Evolutionary conservation across 768 basidiomycete genomes (phyloP).

Genomic region (Cantharellus cinnabarinus): DNA sequence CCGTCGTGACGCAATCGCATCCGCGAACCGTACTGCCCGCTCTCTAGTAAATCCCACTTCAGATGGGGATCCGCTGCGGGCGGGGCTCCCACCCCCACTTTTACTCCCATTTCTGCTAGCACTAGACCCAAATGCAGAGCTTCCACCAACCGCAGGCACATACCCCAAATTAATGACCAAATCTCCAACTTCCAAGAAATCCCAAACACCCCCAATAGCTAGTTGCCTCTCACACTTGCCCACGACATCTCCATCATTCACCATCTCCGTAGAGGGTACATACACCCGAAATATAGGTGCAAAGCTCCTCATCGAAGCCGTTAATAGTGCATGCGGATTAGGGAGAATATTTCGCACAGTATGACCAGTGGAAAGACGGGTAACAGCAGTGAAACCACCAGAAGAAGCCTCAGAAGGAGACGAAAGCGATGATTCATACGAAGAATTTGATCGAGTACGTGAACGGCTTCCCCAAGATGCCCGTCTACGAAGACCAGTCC

Average conservation of each 20-base stretch:
- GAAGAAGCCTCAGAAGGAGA: background rate
- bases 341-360: background rate
- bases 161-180: background rate
- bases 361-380: background rate
- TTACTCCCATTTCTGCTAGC: too few relatives aligned
- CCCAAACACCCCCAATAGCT: background rate
- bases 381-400: background rate
- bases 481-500: too few relatives aligned
- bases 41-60: too few relatives aligned
- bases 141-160: background rate
- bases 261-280: background rate
- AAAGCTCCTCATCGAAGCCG: background rate
- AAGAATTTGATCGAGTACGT: too few relatives aligned
- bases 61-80: too few relatives aligned
- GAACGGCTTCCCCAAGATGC: too few relatives aligned
- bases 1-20: too few relatives aligned
- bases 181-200: background rate
- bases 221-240: background rate
- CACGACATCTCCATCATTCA: background rate
- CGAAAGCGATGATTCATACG: too few relatives aligned
- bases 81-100: too few relatives aligned
- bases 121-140: background rate
- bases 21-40: too few relatives aligned
- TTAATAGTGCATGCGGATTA: background rate
- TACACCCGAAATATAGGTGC: background rate